Evolutionary conservation across 306 rosid species (phyloP), one percentile per base, ranked within the genome.

Genomic region (Boehmeria nivea): DNA sequence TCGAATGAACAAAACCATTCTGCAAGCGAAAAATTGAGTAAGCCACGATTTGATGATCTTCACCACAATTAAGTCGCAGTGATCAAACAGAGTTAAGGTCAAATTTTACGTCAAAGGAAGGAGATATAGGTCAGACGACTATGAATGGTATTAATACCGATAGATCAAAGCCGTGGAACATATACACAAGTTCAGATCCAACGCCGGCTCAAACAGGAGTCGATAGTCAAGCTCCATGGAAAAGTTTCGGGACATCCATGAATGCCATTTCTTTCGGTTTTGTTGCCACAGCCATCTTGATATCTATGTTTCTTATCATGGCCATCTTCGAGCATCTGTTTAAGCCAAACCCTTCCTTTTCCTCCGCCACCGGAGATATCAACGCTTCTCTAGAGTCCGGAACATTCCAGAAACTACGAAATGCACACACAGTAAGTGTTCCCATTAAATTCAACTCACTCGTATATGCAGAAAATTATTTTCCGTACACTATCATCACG

Each of bases 271-370:
- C 94, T 38, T 81, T 79, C 47, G 95, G 97, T 21, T 86, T 89
- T 75, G 97, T 89, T 72, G 97, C 97, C 67, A 89, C 97, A 0
- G 97, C 97, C 24, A 81, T 89, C 67, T 71, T 89, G 85, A 73
- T 89, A 53, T 86, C 97, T 20, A 89, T 89, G 95, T 89, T 89
- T 70, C 83, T 89, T 25, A 78, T 89, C 70, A 89, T 89, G 95
- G 97, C 97, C 66, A 83, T 89, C 23, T 86, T 89, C 63, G 97
- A 89, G 67, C 97, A 86, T 65, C 63, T 89, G 47, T 86, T 89
- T 46, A 81, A 78, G 74, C 97, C 95, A 9, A 79, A 58, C n/a
- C 70, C 84, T 45, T 59, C 84, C n/a, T 81, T 57, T 59, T 76
- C 94, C 34, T 64, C 87, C 1, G 45, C 4, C 45, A 73, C 83